A percentile compares a stretch with the other conserved stretches of the same genome.
These are phyloP conservation scores for Phallus indusiatus DNA, from an alignment of 768 basidiomycete genomes.

Conservation along the genomic window DNA sequence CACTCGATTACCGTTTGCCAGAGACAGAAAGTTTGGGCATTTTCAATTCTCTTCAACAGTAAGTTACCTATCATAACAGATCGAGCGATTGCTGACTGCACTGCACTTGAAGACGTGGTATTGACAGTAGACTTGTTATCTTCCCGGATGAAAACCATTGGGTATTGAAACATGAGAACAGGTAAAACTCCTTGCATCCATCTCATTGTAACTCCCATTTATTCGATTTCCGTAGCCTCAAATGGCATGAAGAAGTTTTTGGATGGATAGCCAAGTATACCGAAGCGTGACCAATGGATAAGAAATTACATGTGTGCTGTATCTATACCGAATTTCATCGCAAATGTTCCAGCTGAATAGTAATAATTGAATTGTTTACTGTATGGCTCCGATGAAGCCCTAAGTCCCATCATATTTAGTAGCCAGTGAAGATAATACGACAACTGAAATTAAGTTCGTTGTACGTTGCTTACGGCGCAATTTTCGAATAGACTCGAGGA, in stretches of 20 bases:
- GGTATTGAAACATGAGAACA: constrained; percentile 76
- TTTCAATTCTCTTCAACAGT: constrained; percentile 84
- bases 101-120: constrained; percentile 38
- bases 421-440: too few species aligned
- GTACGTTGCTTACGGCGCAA: too few species aligned
- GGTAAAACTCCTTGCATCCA: constrained; percentile 24
- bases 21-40: constrained; percentile 78
- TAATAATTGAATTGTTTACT: too few species aligned
- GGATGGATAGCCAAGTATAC: constrained; percentile 53
- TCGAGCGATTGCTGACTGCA: constrained; percentile 4
- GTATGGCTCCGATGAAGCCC: too few species aligned
- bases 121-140: constrained; percentile 69
- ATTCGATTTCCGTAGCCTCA: constrained; percentile 40
- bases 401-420: too few species aligned
- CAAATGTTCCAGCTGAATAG: too few species aligned
- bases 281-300: not conserved
- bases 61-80: constrained; percentile 22
- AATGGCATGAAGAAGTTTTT: constrained; percentile 95
- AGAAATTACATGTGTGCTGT: not conserved
- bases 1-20: constrained; percentile 81
- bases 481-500: too few species aligned
- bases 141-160: constrained; percentile 93
- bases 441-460: too few species aligned
- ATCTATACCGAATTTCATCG: too few species aligned
- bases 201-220: not conserved